Evolutionary conservation across 148 eudicot genomes (phyloP), one percentile per base, ranked within the genome.

Genomic region (Fagopyrum esculentum): DNA sequence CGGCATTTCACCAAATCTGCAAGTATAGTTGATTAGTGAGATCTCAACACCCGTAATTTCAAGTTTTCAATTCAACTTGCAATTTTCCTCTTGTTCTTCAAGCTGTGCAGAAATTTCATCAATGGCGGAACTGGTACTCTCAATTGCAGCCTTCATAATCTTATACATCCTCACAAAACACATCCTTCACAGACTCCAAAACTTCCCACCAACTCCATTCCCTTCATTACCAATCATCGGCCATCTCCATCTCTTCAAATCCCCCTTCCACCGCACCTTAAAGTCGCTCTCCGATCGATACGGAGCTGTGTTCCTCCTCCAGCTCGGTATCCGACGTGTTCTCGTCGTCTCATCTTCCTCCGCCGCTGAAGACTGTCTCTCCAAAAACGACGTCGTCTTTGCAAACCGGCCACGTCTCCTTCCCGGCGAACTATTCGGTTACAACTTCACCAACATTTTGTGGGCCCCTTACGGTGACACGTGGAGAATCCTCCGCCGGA

Each of bases 351-450:
- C 81, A 57, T 81, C 86, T 2, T 74, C 83, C 0, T 26, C 49
- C 0, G 78, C 77, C n/a, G 89, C 68, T 0, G 82, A 86, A n/a
- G 84, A 83, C 45, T 86, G 89, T 45, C 76, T 86, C 54, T 74
- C 80, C n/a, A 71, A 66, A 74, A 80, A 80, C 55, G 83, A 82
- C 59, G 40, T 56, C 78, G 17, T 76, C 19, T 71, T 82, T 30
- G 82, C 83, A 54, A 82, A 82, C 75, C 83, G 87, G 44, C 85
- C 85, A 0, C 76, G 73, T 16, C 66, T 83, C 13, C 19, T 83
- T 0, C 50, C 79, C 2, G 85, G 85, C 0, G 77, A 80, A 11
- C 68, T 71, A 19, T 4, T 74, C 48, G 77, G 78, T 13, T 79
- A 69, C 61, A 45, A 70, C 35, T 52, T 9, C 75, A 74, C 68